These are phyloP conservation scores for Aspergillus sclerotiicarbonarius DNA, from an alignment of 495 filamentous ascomycete species.

Conservation along the genomic window DNA sequence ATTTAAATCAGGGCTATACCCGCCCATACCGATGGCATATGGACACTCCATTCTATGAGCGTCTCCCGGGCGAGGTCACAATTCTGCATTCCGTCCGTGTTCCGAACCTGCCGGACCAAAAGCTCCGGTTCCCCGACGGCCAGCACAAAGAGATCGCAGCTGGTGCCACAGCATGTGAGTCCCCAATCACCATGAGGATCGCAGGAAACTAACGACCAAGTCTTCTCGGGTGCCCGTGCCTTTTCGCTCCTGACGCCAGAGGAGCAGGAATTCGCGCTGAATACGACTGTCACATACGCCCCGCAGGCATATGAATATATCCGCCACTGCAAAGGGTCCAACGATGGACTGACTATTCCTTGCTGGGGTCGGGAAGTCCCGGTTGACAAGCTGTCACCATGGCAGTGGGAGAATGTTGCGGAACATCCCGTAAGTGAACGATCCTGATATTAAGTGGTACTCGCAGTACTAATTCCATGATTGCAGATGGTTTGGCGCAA, in stretches of 20 bases:
- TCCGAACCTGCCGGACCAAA: neutral
- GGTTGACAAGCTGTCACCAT: neutral
- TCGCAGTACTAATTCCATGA: neutral
- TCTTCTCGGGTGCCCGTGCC: neutral
- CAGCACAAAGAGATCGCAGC: neutral
- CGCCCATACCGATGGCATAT: neutral
- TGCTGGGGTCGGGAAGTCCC: neutral
- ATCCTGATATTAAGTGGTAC: neutral
- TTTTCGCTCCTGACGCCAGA: neutral
- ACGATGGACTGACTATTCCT: neutral
- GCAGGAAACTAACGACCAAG: neutral
- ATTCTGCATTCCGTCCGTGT: neutral
- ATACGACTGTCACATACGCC: neutral
- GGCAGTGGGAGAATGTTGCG: neutral
- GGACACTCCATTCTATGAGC: neutral
- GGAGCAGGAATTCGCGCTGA: neutral
- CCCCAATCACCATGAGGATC: neutral
- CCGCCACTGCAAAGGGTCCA: neutral
- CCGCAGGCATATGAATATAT: neutral
- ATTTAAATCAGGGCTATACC: neutral
- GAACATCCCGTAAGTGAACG: neutral
- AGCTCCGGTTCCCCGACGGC: neutral
- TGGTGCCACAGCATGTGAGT: neutral
- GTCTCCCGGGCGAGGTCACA: neutral
- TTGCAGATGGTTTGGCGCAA: neutral